Conservation (phyloP, 176 grass and related monocot genomes). For the Saccharum spontaneum region DNA sequence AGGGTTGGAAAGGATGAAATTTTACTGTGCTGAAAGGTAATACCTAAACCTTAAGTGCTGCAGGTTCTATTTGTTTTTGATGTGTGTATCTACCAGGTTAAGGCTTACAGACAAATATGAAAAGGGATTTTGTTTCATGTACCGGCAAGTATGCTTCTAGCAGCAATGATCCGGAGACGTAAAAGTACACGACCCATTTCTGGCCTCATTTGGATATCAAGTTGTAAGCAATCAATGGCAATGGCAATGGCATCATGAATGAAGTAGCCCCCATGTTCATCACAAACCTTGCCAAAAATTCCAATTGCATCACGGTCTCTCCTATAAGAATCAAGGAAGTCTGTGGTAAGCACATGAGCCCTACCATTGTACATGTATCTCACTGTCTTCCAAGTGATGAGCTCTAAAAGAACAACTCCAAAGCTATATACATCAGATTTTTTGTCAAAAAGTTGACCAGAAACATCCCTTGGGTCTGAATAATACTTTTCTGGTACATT, state of each 20-base stretch:
- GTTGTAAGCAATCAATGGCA: background rate
- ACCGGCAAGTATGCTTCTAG: no score
- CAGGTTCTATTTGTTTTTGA: no score
- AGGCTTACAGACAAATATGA: no score
- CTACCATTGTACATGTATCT: background rate
- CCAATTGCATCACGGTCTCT: background rate
- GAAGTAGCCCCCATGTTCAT: background rate
- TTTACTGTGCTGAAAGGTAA: no score
- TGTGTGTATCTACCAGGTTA: no score
- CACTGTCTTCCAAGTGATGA: slow-evolving; percentile 13
- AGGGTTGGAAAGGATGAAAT: no score
- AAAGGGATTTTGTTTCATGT: no score
- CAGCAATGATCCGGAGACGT: background rate
- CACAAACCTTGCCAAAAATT: background rate
- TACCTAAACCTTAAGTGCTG: no score
- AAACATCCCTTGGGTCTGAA: background rate
- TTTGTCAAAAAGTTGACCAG: background rate
- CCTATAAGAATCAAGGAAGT: background rate
- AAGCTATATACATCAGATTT: slow-evolving; percentile 20
- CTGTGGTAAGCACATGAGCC: background rate
- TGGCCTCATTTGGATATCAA: background rate
- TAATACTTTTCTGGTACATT: background rate
- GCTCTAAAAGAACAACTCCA: slow-evolving; percentile 17
- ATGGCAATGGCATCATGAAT: background rate
- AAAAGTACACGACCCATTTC: background rate